A percentile compares a stretch with the other conserved stretches of the same genome.
Evolutionary conservation across 306 rosid genomes (phyloP).

Genomic region (Lathyrus sativus): DNA sequence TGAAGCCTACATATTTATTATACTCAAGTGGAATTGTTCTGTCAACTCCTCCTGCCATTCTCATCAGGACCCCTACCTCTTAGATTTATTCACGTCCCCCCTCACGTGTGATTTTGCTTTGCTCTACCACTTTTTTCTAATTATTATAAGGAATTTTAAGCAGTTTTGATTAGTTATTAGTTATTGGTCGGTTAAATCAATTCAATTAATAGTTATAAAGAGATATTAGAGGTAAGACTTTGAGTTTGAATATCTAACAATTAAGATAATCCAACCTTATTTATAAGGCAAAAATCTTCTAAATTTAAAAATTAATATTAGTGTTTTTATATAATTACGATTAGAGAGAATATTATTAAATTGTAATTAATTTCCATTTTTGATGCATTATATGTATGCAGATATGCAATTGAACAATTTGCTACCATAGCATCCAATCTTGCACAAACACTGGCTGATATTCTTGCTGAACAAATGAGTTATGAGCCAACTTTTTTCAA

Average conservation of each 20-base stretch:
- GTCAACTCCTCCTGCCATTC: background rate
- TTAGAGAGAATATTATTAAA: no score
- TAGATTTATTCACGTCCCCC: background rate
- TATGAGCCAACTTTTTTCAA: constrained; percentile 55
- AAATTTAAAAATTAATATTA: no score
- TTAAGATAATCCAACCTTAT: no score
- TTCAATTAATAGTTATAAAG: no score
- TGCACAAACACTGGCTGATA: constrained; percentile 69
- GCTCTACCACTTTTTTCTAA: background rate
- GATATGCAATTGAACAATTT: constrained; percentile 68
- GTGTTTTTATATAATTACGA: no score
- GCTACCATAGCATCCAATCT: constrained; percentile 66
- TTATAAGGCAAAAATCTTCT: no score
- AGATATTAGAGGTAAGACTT: no score
- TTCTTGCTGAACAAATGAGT: constrained; percentile 68
- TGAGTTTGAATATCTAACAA: no score
- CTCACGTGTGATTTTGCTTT: background rate
- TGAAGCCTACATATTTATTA: background rate
- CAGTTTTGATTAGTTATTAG: no score
- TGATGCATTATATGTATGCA: constrained; percentile 32
- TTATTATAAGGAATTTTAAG: no score
- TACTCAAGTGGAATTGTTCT: background rate
- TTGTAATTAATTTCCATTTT: background rate
- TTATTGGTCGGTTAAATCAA: no score
- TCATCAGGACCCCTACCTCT: background rate